These are phyloP conservation scores for Dianthus caryophyllus DNA, from an alignment of 148 eudicot species.

Conservation along the genomic window DNA sequence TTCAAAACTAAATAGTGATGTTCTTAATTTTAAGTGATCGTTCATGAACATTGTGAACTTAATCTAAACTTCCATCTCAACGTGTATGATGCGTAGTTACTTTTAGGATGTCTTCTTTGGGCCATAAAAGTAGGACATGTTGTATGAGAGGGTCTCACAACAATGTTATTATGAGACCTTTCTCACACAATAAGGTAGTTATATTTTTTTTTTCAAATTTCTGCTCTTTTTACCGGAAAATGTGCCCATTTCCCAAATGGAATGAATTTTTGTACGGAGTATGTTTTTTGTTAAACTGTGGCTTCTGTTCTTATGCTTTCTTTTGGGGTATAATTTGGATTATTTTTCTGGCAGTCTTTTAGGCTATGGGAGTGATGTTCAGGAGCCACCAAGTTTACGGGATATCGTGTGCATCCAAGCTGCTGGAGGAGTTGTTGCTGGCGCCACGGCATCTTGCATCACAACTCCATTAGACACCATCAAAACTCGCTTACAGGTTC, in stretches of 20 bases:
- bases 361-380: slow-evolving; percentile 46
- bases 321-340: background rate
- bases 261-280: background rate
- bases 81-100: background rate
- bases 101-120: slow-evolving; percentile 1
- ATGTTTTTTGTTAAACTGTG: background rate
- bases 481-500: slow-evolving; percentile 88
- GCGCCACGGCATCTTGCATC: slow-evolving; percentile 85
- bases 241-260: slow-evolving; percentile 5
- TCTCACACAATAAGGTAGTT: too few relatives aligned
- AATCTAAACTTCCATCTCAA: background rate
- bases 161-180: too few relatives aligned
- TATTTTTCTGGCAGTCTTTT: slow-evolving; percentile 42
- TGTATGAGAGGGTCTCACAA: too few relatives aligned
- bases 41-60: background rate
- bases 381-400: slow-evolving; percentile 49
- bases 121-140: background rate
- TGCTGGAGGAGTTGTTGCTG: slow-evolving; percentile 90
- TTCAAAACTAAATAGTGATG: background rate
- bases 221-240: background rate
- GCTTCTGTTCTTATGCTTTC: background rate
- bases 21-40: too few relatives aligned
- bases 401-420: slow-evolving; percentile 72
- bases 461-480: slow-evolving; percentile 96
- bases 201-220: background rate